Conservation (phyloP, 2,329 filamentous ascomycete species). For the Phialemoniopsis sp. region DNA sequence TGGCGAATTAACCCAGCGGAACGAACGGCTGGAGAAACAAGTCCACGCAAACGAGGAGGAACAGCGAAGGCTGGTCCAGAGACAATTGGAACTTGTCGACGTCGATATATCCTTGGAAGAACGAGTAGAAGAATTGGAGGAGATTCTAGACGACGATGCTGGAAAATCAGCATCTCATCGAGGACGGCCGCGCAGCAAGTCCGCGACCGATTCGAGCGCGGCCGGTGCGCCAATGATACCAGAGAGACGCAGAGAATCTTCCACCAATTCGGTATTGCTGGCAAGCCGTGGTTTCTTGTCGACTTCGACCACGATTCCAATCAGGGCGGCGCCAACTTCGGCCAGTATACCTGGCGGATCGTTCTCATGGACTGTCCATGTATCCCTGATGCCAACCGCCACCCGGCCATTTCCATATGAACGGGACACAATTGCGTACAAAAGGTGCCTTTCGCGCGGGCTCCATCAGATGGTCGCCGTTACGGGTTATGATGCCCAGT, state of each 20-base stretch:
- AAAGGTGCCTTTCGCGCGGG: slow-evolving; percentile 55
- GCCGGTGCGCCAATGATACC: too few relatives aligned
- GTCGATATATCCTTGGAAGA: slow-evolving; percentile 50
- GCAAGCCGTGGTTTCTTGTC: too few relatives aligned
- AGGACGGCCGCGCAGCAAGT: slow-evolving; percentile 16
- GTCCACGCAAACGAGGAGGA: slow-evolving; percentile 33
- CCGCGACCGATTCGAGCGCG: slow-evolving; percentile 5
- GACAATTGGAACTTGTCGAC: slow-evolving; percentile 45
- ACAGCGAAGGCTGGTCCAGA: slow-evolving; percentile 39
- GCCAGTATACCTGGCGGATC: slow-evolving; percentile 12
- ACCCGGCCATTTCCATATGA: slow-evolving; percentile 57
- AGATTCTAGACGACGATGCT: slow-evolving; percentile 14
- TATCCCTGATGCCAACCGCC: slow-evolving; percentile 52
- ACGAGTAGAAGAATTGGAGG: slow-evolving; percentile 45
- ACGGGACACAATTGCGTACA: slow-evolving; percentile 57
- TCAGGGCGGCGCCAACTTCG: slow-evolving; percentile 11
- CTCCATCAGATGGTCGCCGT: slow-evolving; percentile 55
- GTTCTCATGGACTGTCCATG: slow-evolving; percentile 50
- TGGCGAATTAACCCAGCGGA: slow-evolving; percentile 35
- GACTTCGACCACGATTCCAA: slow-evolving; percentile 14
- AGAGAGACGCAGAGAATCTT: too few relatives aligned
- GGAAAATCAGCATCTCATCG: slow-evolving; percentile 17
- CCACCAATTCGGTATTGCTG: too few relatives aligned
- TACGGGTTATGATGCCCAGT: slow-evolving; percentile 40
- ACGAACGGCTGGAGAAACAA: slow-evolving; percentile 32